Evolutionary conservation across 306 rosid genomes (phyloP), one percentile per base, ranked within the genome.

Genomic region (Senna tora): DNA sequence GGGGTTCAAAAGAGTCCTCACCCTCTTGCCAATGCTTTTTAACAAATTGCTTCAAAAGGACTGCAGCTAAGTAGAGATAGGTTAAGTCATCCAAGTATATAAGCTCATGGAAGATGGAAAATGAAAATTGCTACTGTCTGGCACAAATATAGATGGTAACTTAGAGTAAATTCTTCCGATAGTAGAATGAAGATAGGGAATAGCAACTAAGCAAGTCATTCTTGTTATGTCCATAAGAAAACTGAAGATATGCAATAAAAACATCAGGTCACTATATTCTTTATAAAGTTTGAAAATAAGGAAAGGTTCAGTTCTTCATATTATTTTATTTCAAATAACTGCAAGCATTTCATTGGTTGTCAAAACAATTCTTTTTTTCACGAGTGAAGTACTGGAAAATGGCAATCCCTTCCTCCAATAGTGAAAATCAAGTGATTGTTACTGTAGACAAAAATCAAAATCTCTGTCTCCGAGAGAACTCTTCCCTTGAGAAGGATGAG

Each of bases 1-100:
- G 96, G 75, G 87, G 92, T 76, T 94, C 98, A 78, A 91, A 94
- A 61, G 87, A 71, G 43, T 91, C 97, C 21, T 91, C 98, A 49
- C 73, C 91, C 84, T 91, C 96, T 73, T 87, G 88, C 98, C 98
- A 94, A 77, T 89, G 98, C 84, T 83, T 94, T 75, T 89, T 91
- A 60, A 94, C 88, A 39, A 89, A 89, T 79, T 91, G 97, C 85
- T 91, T 94, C 22, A 94, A 87, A 82, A 94, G 97, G 76, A 94
- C 97, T 28, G 98, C 97, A 81, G 98, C 98, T 94, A 94, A 81
- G 98, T 94, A 82, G 73, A 49, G 61, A 76, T 47, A 49, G 20
- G 97, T 94, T 76, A 94, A 94, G 59, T 79, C 73, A 69, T 69
- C 79, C 89, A 91, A 80, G 65, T 62, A 12, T 32, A 69, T 14